Conservation (phyloP, 495 filamentous ascomycete species). For the Xanthoparmelia taractica region DNA sequence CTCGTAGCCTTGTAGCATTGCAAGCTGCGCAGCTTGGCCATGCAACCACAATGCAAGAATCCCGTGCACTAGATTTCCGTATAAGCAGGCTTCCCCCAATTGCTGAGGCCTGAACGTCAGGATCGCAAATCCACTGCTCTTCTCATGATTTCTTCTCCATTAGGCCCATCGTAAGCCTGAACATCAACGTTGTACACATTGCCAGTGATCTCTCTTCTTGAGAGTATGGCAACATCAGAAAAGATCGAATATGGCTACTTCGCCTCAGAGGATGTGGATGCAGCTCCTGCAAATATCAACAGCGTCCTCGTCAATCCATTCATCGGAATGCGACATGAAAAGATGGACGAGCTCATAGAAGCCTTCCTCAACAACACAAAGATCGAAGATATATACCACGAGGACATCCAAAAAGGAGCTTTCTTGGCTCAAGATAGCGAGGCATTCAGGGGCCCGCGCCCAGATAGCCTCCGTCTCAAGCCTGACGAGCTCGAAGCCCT, state of each 20-base stretch:
- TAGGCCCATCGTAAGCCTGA: not conserved
- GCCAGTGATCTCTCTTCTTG: not conserved
- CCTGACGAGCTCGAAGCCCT: conserved; percentile 15
- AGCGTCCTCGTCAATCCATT: conserved; percentile 21
- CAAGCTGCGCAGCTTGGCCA: not conserved
- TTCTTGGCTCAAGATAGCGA: conserved; percentile 21
- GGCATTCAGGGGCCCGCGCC: conserved; percentile 16
- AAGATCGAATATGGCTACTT: not conserved
- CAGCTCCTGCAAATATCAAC: conserved; percentile 12
- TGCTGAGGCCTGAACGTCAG: not conserved
- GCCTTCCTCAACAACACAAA: conserved; percentile 18
- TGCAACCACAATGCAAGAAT: not conserved
- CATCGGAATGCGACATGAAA: conserved; percentile 12
- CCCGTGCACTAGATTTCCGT: not conserved
- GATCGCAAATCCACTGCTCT: not conserved
- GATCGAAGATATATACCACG: conserved; percentile 17
- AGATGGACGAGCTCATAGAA: conserved; percentile 17
- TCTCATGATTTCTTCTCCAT: not conserved
- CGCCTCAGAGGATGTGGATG: conserved; percentile 7
- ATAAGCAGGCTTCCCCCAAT: not conserved
- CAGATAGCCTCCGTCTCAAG: conserved; percentile 15
- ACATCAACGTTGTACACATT: not conserved
- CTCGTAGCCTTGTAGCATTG: not conserved
- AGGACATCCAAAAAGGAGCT: conserved; percentile 21
- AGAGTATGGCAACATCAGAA: conserved; percentile 5